phyloP scores from a whole-genome alignment of 331 rosid species.

The Pyrus hybrid region DNA sequence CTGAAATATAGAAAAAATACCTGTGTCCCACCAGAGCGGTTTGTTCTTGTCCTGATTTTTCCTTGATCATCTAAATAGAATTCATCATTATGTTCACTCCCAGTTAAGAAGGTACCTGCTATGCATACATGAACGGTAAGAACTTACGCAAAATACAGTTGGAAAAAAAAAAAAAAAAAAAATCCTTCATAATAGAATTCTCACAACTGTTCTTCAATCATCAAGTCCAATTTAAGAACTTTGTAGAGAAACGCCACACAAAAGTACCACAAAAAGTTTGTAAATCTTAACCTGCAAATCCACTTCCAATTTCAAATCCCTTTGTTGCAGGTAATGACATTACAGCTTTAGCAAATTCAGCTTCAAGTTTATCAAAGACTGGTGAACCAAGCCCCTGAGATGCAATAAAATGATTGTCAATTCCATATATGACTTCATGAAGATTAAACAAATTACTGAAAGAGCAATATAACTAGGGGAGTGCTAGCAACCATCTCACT shows the following conservation, averaged over 20 bases:
- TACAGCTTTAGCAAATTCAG: constrained; percentile 80
- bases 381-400: constrained; percentile 98
- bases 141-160: constrained; percentile 2
- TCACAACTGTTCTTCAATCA: constrained; percentile 4
- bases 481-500: too few species aligned
- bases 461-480: neutral
- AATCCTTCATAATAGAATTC: neutral
- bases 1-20: constrained; percentile 24
- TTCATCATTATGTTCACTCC: constrained; percentile 95
- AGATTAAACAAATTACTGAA: neutral
- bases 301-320: constrained; percentile 93
- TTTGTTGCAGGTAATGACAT: constrained; percentile 98
- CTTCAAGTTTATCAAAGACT: constrained; percentile 97
- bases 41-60: constrained; percentile 71
- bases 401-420: constrained; percentile 5
- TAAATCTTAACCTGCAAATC: constrained; percentile 69
- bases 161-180: constrained; percentile 1
- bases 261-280: constrained; percentile 3
- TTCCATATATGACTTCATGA: neutral
- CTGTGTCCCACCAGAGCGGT: constrained; percentile 99
- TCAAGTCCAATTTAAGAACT: neutral
- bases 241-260: too few species aligned
- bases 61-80: constrained; percentile 67
- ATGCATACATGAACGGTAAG: constrained; percentile 11
- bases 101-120: constrained; percentile 84